Evolutionary conservation across 169 alveolate species (phyloP).

Genomic region (Plasmodium yoelii): DNA sequence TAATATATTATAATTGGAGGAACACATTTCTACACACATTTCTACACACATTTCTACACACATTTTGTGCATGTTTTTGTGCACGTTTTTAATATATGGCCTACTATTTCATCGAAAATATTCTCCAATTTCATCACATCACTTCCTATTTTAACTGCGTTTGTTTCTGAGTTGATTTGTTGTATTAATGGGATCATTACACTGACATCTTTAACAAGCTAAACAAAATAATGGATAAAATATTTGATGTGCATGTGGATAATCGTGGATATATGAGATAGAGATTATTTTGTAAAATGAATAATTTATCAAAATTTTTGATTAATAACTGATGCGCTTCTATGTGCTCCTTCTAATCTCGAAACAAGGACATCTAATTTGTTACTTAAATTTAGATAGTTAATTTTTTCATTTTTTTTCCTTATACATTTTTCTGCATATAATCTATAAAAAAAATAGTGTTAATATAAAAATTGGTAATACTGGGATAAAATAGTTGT

Average conservation of each 20-base stretch:
- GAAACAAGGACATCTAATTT: conserved; percentile 66
- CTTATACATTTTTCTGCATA: conserved; percentile 73
- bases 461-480: neutral
- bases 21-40: conserved; percentile 8
- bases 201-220: conserved; percentile 68
- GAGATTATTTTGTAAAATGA: neutral
- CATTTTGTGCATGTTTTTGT: neutral
- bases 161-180: conserved; percentile 59
- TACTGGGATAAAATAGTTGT: no score
- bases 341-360: conserved; percentile 57
- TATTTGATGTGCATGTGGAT: neutral
- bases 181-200: conserved; percentile 69
- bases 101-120: conserved; percentile 66
- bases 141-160: conserved; percentile 66
- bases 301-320: conserved; percentile 3
- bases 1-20: neutral
- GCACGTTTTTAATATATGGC: neutral
- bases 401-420: conserved; percentile 66
- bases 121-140: conserved; percentile 63
- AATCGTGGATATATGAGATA: neutral
- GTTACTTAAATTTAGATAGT: conserved; percentile 57
- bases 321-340: conserved; percentile 53
- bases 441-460: conserved; percentile 7
- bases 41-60: neutral
- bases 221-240: neutral